Percentiles rank a stretch among this genome's conserved stretches.
Conservation (phyloP, 208 protist genomes). For the Leptomonas pyrrhocoris region DNA sequence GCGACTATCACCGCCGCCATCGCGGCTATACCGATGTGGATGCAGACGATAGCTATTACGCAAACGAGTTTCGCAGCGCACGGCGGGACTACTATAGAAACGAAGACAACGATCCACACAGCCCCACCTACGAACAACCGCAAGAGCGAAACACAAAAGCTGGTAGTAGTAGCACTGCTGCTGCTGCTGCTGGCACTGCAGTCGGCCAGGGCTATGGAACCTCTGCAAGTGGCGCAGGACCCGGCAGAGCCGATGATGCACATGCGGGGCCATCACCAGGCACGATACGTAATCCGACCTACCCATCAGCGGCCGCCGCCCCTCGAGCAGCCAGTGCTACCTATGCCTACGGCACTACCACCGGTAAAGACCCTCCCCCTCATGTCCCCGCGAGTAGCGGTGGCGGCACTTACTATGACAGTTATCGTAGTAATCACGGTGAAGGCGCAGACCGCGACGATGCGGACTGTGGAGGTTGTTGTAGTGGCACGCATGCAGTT, state of each 20-base stretch:
- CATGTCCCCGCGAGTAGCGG: neutral
- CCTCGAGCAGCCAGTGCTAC: neutral
- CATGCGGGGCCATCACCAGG: neutral
- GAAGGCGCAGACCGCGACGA: neutral
- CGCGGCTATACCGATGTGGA: slow-evolving; percentile 16
- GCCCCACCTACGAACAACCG: slow-evolving; percentile 8
- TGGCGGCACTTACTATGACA: neutral
- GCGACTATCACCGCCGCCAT: neutral
- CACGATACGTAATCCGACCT: neutral
- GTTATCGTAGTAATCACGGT: neutral
- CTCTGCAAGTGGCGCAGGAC: neutral
- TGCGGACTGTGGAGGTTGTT: slow-evolving; percentile 10
- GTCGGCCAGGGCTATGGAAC: neutral
- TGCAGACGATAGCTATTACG: neutral
- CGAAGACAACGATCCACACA: neutral
- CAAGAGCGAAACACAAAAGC: no score
- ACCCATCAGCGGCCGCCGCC: neutral
- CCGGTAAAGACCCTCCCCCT: neutral
- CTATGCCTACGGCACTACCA: neutral
- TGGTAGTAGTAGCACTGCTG: no score
- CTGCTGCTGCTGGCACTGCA: no score
- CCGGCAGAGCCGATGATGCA: neutral
- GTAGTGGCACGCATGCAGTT: neutral
- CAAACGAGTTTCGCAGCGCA: neutral
- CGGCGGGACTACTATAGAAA: neutral